phyloP scores from a whole-genome alignment of 495 filamentous ascomycete species.

The Cercophora scortea region DNA sequence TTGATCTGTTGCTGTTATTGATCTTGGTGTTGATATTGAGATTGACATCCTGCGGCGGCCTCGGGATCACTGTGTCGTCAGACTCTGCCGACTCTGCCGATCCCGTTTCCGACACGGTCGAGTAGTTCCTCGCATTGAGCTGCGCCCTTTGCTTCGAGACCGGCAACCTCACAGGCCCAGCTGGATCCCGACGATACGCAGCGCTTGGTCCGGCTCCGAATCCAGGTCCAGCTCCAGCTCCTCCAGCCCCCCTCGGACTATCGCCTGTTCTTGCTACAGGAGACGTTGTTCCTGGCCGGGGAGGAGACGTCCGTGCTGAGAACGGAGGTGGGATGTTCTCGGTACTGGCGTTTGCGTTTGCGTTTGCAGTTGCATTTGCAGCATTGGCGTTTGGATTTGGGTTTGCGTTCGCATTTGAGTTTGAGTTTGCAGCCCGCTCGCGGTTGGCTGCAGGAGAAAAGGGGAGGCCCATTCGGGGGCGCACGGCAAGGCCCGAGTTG shows the following conservation, averaged over 20 bases:
- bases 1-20: no score
- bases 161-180: neutral
- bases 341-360: no score
- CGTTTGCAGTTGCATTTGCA: no score
- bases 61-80: constrained; percentile 9
- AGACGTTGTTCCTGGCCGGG: no score
- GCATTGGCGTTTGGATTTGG: no score
- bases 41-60: neutral
- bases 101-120: constrained; percentile 12
- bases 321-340: constrained; percentile 1
- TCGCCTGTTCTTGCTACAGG: no score
- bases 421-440: neutral
- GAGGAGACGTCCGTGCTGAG: constrained; percentile 5
- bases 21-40: neutral
- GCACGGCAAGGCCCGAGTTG: constrained; percentile 4
- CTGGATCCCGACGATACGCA: constrained; percentile 7
- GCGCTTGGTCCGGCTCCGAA: neutral
- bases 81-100: constrained; percentile 6
- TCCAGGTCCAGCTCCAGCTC: neutral
- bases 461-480: constrained; percentile 6
- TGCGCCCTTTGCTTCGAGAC: constrained; percentile 4
- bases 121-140: neutral
- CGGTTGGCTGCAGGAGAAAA: constrained; percentile 12
- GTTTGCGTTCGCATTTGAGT: no score
- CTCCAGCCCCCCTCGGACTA: neutral